Conservation (phyloP, 805 yeast genomes). For the Lachancea quebecensis region DNA sequence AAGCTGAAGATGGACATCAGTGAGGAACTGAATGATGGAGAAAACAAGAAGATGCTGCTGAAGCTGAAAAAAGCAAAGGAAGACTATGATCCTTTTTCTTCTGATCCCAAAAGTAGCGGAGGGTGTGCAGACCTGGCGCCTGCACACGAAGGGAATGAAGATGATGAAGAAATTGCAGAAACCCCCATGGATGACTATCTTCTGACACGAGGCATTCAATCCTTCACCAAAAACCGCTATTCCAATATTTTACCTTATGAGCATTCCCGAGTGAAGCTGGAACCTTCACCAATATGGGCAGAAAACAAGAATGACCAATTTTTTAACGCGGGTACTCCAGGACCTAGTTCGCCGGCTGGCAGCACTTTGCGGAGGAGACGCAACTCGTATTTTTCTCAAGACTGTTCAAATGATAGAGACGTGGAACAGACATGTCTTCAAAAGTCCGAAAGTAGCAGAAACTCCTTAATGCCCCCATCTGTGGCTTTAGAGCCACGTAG, state of each 20-base stretch:
- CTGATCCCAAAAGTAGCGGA: background rate
- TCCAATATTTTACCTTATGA: constrained; percentile 82
- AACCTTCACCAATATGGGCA: constrained; percentile 27
- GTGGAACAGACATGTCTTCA: background rate
- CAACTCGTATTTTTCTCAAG: constrained; percentile 8
- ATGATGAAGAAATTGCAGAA: constrained; percentile 9
- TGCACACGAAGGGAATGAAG: background rate
- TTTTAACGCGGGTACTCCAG: background rate
- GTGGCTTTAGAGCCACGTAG: constrained; percentile 1
- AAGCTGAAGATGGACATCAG: constrained; percentile 9
- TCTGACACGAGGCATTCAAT: constrained; percentile 68
- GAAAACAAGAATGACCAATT: constrained; percentile 1
- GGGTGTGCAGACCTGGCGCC: background rate
- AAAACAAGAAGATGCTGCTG: constrained; percentile 5
- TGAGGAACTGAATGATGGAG: constrained; percentile 10
- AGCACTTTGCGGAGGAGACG: constrained; percentile 6
- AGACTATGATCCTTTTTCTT: background rate
- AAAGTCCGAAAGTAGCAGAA: background rate
- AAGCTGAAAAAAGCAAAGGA: constrained; percentile 2
- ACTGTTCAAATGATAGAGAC: background rate
- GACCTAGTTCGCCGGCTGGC: constrained; percentile 1
- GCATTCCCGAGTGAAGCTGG: constrained; percentile 62
- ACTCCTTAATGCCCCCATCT: background rate
- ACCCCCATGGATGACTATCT: constrained; percentile 30
- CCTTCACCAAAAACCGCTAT: constrained; percentile 75